Evolutionary conservation across 306 rosid genomes (phyloP).

Genomic region (Prunus padus): DNA sequence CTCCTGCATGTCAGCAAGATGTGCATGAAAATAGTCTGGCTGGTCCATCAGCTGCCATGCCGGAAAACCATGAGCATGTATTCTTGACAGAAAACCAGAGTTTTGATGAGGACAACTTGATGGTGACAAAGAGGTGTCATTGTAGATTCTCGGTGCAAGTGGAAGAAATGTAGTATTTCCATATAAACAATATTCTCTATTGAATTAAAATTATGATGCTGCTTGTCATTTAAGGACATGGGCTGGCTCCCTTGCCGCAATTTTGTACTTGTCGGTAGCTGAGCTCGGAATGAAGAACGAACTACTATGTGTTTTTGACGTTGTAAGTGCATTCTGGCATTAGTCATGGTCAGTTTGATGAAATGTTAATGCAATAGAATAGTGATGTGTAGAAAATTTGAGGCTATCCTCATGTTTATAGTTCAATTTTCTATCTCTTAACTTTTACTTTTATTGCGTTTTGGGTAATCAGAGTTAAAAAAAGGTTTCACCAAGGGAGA

Average conservation of each 20-base stretch:
- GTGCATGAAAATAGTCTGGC: constrained; percentile 12
- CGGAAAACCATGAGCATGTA: constrained; percentile 67
- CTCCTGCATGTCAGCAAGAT: constrained; percentile 23
- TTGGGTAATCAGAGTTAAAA: not conserved
- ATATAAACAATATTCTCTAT: not conserved
- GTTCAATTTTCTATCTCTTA: not conserved
- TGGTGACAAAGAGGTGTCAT: constrained; percentile 65
- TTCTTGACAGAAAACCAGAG: constrained; percentile 62
- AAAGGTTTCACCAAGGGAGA: not conserved
- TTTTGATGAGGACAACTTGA: constrained; percentile 52
- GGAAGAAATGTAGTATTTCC: constrained; percentile 60
- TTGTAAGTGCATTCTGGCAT: not conserved
- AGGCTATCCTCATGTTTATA: not conserved
- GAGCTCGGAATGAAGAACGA: not conserved
- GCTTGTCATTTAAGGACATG: constrained; percentile 8
- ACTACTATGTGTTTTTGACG: not conserved
- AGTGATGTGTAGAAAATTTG: not conserved
- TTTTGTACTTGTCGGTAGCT: not conserved
- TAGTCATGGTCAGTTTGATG: not conserved
- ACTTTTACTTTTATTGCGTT: not conserved
- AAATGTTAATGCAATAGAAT: not conserved
- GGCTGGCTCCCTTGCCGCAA: not conserved
- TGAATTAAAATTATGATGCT: constrained; percentile 2
- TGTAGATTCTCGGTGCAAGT: constrained; percentile 88
- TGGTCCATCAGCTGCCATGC: constrained; percentile 24